Evolutionary conservation across 441 rosid species (phyloP), one percentile per base, ranked within the genome.

Genomic region (Gossypium trilobum): DNA sequence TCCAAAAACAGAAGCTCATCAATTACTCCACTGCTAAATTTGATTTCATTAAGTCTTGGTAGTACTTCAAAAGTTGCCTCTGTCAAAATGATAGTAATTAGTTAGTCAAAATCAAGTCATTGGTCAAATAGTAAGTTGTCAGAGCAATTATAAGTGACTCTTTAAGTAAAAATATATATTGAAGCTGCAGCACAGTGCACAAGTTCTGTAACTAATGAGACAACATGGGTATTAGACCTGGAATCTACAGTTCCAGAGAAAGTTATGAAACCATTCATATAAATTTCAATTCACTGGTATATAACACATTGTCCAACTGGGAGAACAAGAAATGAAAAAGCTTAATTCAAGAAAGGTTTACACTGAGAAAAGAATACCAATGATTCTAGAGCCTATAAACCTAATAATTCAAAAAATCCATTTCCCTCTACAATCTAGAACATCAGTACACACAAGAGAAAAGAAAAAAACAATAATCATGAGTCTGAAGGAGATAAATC

Each of bases 21-120:
- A 58, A 92, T 80, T 64, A 92, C 97, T 56, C 98, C 99, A 31
- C 99, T 92, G 36, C 98, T 94, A 74, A 91, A 95, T 80, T 95
- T 92, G 87, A 92, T 92, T 78, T 95, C 99, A 74, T 89, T 86
- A 19, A 95, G 96, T 82, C 99, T 89, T 4, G 99, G 96, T 36
- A 95, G 89, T 57, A 95, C 91, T 85, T 95, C 98, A 80, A 84
- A 95, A 60, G 99, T 91, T 77, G 97, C 97, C 87, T 92, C 99
- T 95, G 93, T 70, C 74, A 71, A 3, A 33, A 42, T 36, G 23
- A 65, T n/a, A 19, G 25, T 23, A 48, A 4, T 25, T 56, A 70
- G 17, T 75, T 9, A 19, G 2, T 19, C 17, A 67, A 61, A 36
- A 23, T 62, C 31, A 55, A 52, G 52, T 22, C 3, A 52, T 29